Conservation (phyloP, 345 rosid genomes). For the Syzygium aromaticum region DNA sequence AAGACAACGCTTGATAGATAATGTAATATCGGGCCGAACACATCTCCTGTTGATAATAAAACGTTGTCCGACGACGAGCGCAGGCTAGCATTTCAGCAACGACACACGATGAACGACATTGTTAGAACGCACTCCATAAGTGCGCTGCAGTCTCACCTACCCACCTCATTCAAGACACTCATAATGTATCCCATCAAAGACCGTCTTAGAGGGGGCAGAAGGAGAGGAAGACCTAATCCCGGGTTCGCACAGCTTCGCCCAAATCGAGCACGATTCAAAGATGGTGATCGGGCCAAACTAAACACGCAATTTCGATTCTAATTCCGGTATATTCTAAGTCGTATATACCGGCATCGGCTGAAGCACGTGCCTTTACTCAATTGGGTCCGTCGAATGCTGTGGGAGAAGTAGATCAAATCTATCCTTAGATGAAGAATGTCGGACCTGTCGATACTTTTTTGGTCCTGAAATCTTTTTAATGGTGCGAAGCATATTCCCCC, state of each 20-base stretch:
- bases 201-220: too few species aligned
- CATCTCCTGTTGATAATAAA: neutral
- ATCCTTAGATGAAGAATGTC: neutral
- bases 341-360: neutral
- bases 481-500: neutral
- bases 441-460: neutral
- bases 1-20: neutral
- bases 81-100: fast-evolving
- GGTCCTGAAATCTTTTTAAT: neutral
- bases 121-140: neutral
- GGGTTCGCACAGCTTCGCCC: neutral
- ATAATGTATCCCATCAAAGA: too few species aligned
- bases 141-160: too few species aligned
- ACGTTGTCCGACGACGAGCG: fast-evolving
- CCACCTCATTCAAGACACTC: too few species aligned
- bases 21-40: neutral
- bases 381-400: neutral
- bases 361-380: neutral
- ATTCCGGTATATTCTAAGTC: neutral
- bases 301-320: neutral
- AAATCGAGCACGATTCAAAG: too few species aligned
- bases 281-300: neutral
- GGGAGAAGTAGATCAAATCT: neutral
- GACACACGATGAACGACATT: neutral
- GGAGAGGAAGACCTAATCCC: neutral